Base-by-base conservation (phyloP, 2,329 filamentous ascomycete genomes). In the Xylaria sp. region DNA sequence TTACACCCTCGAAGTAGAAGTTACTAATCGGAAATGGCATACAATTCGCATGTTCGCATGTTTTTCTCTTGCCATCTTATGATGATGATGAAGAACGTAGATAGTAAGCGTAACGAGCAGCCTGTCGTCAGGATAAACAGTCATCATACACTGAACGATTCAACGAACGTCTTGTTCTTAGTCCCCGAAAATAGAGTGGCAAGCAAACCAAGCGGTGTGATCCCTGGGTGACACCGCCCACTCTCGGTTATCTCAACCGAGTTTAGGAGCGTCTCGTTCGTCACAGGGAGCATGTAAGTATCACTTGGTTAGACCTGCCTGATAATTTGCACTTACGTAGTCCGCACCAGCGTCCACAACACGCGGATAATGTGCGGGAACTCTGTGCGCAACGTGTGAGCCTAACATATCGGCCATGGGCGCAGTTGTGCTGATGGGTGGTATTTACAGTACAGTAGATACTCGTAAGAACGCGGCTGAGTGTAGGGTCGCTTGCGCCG, bases 231-330 rank as follows among this genome's bases (percentile, higher is more conserved):
- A 36, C 46, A 58, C 46, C 56, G 59, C 59, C 54, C 53, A 42
- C 57, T 69, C 56, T 69, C 67, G 67, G 67, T 60, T 66, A 66
- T 69, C 63, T 69, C 67, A 66, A 48, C 63, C 67, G 67, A 54
- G 59, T 66, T 38, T 59, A 53, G 51, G 51, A 65, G 20, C 33
- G 28, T 38, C 17, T 6, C 51, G 40, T 57, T 61, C 58, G 58
- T 56, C 20, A 23, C n/a, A 60, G 63, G 6, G 36, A 48, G 20
- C 38, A 51, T 56, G 49, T 44, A 36, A 33, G 33, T 33, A 33
- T 33, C 7, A 9, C 28, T 28, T 28, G 28, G 28, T 57, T 49
- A 44, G 23, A 38, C 51, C 28, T 48, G 6, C 51, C 38, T 56
- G 6, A 36, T 31, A 4, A 48, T 56, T 60, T 36, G 9, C 44